A percentile compares a stretch with the other conserved stretches of the same genome.
Conservation (phyloP, 1,284 basidiomycete species). For the Takashimella koratensis region DNA sequence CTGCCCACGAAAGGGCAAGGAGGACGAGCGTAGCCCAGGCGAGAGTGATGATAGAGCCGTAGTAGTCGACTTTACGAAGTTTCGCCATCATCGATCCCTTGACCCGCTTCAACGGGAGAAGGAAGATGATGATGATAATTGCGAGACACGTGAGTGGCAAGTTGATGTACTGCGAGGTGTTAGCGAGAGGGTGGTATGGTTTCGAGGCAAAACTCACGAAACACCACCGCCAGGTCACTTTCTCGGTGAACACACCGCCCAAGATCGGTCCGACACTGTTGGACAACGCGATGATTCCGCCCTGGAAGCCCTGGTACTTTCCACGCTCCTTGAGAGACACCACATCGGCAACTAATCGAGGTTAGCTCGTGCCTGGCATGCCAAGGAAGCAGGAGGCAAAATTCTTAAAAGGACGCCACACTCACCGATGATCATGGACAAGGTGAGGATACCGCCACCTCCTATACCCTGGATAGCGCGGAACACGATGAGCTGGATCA, state of each 20-base stretch:
- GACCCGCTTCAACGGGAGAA: slow-evolving; percentile 65
- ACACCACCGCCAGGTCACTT: slow-evolving; percentile 37
- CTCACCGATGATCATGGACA: slow-evolving; percentile 25
- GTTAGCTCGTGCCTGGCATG: too few relatives aligned
- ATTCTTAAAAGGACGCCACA: background rate
- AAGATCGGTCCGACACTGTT: slow-evolving; percentile 44
- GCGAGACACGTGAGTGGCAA: slow-evolving; percentile 58
- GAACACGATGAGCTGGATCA: slow-evolving; percentile 66
- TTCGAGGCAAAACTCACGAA: slow-evolving; percentile 12
- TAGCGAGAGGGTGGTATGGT: slow-evolving; percentile 33
- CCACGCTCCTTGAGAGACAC: slow-evolving; percentile 43
- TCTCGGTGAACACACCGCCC: slow-evolving; percentile 39
- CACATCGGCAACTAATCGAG: slow-evolving; percentile 24
- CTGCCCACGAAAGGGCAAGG: slow-evolving; percentile 69
- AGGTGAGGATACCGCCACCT: slow-evolving; percentile 34
- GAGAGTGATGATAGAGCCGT: slow-evolving; percentile 59
- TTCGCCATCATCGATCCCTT: slow-evolving; percentile 59
- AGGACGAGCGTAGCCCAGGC: slow-evolving; percentile 60
- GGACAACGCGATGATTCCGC: slow-evolving; percentile 34
- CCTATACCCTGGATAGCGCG: slow-evolving; percentile 45
- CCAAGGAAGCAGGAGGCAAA: background rate
- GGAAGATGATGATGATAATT: slow-evolving; percentile 56
- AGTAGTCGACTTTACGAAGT: slow-evolving; percentile 61
- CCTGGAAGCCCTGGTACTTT: slow-evolving; percentile 45
- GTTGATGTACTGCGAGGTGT: slow-evolving; percentile 54